A percentile compares a stretch with the other conserved stretches of the same genome.
phyloP scores from a whole-genome alignment of 1,284 basidiomycete species.

The Sphagnurus paluster region DNA sequence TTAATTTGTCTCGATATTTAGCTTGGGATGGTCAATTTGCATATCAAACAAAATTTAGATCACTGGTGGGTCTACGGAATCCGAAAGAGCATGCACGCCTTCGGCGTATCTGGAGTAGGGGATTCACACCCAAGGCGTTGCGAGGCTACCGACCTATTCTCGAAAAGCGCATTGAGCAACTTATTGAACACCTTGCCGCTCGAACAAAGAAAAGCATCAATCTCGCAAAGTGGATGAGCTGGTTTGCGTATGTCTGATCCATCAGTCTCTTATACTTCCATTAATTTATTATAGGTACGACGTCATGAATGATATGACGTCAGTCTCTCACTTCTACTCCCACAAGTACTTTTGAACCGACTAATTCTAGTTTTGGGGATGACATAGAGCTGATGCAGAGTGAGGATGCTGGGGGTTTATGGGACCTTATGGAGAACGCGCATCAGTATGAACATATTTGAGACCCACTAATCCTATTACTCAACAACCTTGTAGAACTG shows the following conservation, averaged over 20 bases:
- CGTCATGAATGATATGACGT: conserved; percentile 40
- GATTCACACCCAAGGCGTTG: conserved; percentile 36
- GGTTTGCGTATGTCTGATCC: conserved; percentile 25
- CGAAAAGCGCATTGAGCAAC: conserved; percentile 29
- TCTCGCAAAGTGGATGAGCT: conserved; percentile 34
- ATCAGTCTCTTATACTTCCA: not conserved
- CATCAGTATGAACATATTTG: not conserved
- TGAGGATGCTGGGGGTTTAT: conserved; percentile 19
- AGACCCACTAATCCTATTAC: not conserved
- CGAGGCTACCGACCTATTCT: conserved; percentile 39
- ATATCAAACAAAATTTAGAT: conserved; percentile 15
- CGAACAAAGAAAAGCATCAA: conserved; percentile 23
- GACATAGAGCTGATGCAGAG: conserved; percentile 30
- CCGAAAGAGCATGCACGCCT: conserved; percentile 35
- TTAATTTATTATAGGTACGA: conserved; percentile 28
- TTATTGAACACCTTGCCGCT: conserved; percentile 30
- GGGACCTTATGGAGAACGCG: conserved; percentile 15
- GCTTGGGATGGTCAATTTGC: conserved; percentile 25
- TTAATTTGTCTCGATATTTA: conserved; percentile 6
- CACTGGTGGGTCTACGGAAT: conserved; percentile 33
- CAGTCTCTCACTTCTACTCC: conserved; percentile 1
- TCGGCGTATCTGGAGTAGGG: conserved; percentile 43
- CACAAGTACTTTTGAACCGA: not conserved
- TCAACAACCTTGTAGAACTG: conserved; percentile 2
- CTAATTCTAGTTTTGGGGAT: conserved; percentile 28